Evolutionary conservation across 2,329 filamentous ascomycete genomes (phyloP).

Genomic region (Aureobasidium sp.): DNA sequence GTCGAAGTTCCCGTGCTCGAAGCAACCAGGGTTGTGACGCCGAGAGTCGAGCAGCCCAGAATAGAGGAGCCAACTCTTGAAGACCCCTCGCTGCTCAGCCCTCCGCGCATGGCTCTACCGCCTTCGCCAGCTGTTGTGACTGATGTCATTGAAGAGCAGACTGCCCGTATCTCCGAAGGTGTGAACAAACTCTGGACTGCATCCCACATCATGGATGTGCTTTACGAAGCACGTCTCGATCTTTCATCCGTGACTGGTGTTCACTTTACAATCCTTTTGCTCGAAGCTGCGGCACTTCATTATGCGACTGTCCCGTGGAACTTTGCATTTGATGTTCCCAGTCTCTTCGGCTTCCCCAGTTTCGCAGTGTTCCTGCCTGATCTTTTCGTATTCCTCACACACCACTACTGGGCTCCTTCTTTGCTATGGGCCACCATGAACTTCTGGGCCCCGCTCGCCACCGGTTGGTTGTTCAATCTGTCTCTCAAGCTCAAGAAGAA

Average conservation of each 20-base stretch:
- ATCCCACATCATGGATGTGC: conserved; percentile 59
- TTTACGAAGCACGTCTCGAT: conserved; percentile 59
- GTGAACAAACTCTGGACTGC: conserved; percentile 57
- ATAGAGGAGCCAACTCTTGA: not conserved
- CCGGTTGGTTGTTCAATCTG: conserved; percentile 88
- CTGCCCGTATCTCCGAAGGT: conserved; percentile 59
- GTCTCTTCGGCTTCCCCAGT: conserved; percentile 45
- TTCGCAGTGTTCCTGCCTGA: conserved; percentile 66
- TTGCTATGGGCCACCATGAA: conserved; percentile 67
- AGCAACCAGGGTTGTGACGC: not conserved
- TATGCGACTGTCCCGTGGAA: conserved; percentile 63
- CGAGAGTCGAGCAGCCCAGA: not conserved
- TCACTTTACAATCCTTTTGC: conserved; percentile 57
- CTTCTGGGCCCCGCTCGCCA: conserved; percentile 61
- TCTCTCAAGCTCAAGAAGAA: conserved; percentile 50
- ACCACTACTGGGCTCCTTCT: conserved; percentile 71
- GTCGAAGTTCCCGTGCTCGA: not conserved
- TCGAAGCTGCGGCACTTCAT: conserved; percentile 66
- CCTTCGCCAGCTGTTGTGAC: conserved; percentile 74
- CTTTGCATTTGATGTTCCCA: conserved; percentile 67
- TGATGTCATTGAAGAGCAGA: conserved; percentile 65
- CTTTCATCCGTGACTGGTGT: conserved; percentile 68
- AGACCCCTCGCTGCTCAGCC: not conserved
- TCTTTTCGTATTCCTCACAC: conserved; percentile 68
- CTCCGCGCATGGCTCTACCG: conserved; percentile 48